A percentile compares a stretch with the other conserved stretches of the same genome.
These are phyloP conservation scores for Penicillium capsulatum DNA, from an alignment of 2,329 filamentous ascomycete genomes.

Conservation along the genomic window DNA sequence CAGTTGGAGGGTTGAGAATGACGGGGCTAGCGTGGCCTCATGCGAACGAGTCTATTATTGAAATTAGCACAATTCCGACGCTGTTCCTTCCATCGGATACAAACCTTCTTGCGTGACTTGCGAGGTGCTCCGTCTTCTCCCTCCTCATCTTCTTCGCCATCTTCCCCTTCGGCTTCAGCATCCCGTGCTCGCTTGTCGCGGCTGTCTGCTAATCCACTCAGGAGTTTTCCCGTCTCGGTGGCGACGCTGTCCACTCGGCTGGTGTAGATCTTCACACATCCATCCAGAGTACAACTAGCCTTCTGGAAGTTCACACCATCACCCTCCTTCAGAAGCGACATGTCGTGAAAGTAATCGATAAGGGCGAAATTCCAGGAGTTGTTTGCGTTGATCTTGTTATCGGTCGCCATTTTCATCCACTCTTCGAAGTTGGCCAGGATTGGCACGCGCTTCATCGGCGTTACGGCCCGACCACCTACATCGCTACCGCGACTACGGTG, in stretches of 20 bases:
- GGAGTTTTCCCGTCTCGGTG: slow-evolving; percentile 89
- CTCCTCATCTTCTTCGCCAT: slow-evolving; percentile 62
- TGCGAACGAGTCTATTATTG: slow-evolving; percentile 62
- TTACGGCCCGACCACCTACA: slow-evolving; percentile 68
- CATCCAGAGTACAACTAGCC: slow-evolving; percentile 93
- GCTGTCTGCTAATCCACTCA: slow-evolving; percentile 83
- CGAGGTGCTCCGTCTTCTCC: slow-evolving; percentile 47
- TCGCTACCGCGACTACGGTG: slow-evolving; percentile 42
- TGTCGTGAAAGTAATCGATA: slow-evolving; percentile 99
- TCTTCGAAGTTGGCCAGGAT: slow-evolving; percentile 98
- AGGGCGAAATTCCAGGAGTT: slow-evolving; percentile 99
- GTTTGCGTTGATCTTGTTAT: slow-evolving; percentile 97
- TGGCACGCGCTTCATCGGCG: slow-evolving; percentile 92
- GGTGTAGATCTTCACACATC: slow-evolving; percentile 98
- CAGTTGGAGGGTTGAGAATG: slow-evolving; percentile 80
- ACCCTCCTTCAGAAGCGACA: slow-evolving; percentile 93
- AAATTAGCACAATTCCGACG: slow-evolving; percentile 15
- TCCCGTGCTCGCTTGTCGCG: slow-evolving; percentile 66
- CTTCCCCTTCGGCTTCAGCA: slow-evolving; percentile 57
- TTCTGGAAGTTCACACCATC: slow-evolving; percentile 98
- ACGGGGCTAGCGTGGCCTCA: slow-evolving; percentile 86
- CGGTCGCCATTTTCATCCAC: slow-evolving; percentile 99
- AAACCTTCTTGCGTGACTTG: slow-evolving; percentile 67
- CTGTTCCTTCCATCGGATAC: not conserved
- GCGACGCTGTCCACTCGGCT: slow-evolving; percentile 97